Percentiles rank a stretch among this genome's conserved stretches.
These are phyloP conservation scores for Adenanthera pavonina DNA, from an alignment of 306 rosid species.

Conservation along the genomic window DNA sequence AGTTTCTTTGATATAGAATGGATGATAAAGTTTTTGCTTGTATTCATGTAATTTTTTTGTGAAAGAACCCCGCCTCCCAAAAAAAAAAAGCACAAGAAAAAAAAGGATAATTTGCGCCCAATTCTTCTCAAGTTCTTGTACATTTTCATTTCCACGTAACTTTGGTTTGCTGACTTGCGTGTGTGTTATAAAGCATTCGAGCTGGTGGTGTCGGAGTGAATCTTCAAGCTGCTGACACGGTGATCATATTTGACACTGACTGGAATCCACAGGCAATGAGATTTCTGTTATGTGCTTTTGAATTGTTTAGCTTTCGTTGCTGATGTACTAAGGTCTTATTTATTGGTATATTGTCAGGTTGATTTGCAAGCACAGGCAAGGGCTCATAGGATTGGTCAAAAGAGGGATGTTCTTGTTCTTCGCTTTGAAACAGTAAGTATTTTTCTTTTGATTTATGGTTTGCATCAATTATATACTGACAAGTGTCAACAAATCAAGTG, in stretches of 20 bases:
- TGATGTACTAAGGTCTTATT: slow-evolving; percentile 34
- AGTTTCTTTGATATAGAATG: background rate
- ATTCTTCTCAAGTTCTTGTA: slow-evolving; percentile 4
- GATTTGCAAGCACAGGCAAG: slow-evolving; percentile 99
- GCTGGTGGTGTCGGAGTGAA: slow-evolving; percentile 99
- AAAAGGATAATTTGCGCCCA: background rate
- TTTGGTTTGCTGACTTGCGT: slow-evolving; percentile 47
- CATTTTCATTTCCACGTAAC: background rate
- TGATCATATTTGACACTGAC: slow-evolving; percentile 96
- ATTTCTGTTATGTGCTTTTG: slow-evolving; percentile 30
- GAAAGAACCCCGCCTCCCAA: background rate
- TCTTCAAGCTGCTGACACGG: slow-evolving; percentile 99
- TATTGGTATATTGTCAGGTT: slow-evolving; percentile 67
- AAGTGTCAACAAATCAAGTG: background rate
- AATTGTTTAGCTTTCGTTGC: slow-evolving; percentile 31
- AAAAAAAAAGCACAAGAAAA: background rate
- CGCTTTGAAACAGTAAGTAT: slow-evolving; percentile 93
- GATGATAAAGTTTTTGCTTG: slow-evolving; percentile 6
- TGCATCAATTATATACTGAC: background rate
- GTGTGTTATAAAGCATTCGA: slow-evolving; percentile 69
- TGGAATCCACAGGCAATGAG: slow-evolving; percentile 97
- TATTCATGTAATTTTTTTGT: background rate
- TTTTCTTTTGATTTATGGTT: slow-evolving; percentile 33
- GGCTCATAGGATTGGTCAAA: slow-evolving; percentile 99
- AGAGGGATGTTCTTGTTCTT: slow-evolving; percentile 98